These are phyloP conservation scores for Athelia sp. DNA, from an alignment of 1,284 basidiomycete genomes.

Conservation along the genomic window DNA sequence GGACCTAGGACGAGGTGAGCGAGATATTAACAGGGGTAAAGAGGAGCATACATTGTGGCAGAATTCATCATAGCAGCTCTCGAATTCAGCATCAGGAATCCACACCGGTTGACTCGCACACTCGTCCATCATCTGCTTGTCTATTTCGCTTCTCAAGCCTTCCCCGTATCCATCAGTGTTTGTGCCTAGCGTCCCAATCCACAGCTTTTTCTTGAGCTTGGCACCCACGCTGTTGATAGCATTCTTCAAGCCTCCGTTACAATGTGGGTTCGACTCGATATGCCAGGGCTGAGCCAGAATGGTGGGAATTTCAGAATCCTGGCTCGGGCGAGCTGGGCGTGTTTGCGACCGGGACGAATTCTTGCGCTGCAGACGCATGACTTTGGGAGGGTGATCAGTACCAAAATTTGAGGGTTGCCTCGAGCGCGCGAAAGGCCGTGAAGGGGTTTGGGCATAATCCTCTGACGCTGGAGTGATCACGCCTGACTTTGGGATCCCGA, in stretches of 20 bases:
- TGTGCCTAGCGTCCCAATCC: constrained; percentile 78
- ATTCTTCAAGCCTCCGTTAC: constrained; percentile 79
- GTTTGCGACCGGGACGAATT: constrained; percentile 29
- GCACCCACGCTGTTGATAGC: constrained; percentile 64
- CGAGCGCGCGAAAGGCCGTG: constrained; percentile 18
- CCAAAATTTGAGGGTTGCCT: constrained; percentile 34
- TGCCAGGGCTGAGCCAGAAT: constrained; percentile 36
- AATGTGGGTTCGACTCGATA: constrained; percentile 65
- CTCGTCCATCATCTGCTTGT: constrained; percentile 53
- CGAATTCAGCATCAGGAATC: constrained; percentile 75
- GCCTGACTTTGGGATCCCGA: constrained; percentile 28
- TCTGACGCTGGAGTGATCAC: constrained; percentile 14
- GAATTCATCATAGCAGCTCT: constrained; percentile 80
- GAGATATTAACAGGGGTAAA: constrained; percentile 4
- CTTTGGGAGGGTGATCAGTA: constrained; percentile 21
- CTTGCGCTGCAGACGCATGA: constrained; percentile 33
- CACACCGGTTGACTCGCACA: constrained; percentile 68
- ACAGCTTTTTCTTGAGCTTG: constrained; percentile 51
- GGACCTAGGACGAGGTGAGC: constrained; percentile 37
- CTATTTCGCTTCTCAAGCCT: constrained; percentile 54
- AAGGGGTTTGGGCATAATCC: constrained; percentile 3
- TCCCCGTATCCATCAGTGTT: constrained; percentile 59
- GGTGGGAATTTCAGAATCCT: constrained; percentile 12
- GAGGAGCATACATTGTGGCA: constrained; percentile 64
- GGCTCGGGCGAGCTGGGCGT: constrained; percentile 41